Evolutionary conservation across 306 rosid species (phyloP), one percentile per base, ranked within the genome.

Genomic region (Prinsepia uniflora): DNA sequence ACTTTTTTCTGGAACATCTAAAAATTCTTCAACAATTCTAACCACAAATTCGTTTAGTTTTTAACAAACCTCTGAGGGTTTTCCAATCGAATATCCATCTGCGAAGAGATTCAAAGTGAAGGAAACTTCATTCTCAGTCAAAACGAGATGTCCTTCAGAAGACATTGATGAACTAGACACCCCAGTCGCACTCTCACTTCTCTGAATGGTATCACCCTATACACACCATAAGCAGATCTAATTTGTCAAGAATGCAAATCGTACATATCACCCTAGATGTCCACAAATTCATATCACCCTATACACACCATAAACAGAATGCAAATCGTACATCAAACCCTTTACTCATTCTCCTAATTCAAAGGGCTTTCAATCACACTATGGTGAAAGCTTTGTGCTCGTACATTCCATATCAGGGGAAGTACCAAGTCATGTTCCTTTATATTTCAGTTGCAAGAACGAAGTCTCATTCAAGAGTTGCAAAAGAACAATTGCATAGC

Each of bases 21-120:
- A 42, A 34, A 72, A 73, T 48, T 8, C 75, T 7, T 68, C 59
- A 10, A 36, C 30, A 10, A 30, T 58, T 42, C 50, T n/a, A 19
- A 72, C 47, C 20, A 75, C 6, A 74, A 62, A n/a, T 72, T 67
- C 12, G 36, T 65, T 60, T 63, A 52, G 67, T n/a, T 76, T 68
- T 43, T 49, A 74, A 82, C 99, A 79, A 74, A 95, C 99, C 99
- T 95, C 92, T 2, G 78, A 71, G 12, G 96, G 86, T 77, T 89
- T 91, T 78, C 96, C 89, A 48, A 95, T 79, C 56, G 92, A 91
- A 82, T 95, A 95, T 79, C 97, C 99, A 83, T 91, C 91, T 22
- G 84, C 76, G 68, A 91, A 91, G 84, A 95, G 81, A 71, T 82
- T 86, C 83, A 95, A 71, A 0, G 88, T 82, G 83, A 95, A 91